These are phyloP conservation scores for Mucor lusitanicus DNA, from an alignment of 371 early-diverging fungal genomes.

Conservation along the genomic window DNA sequence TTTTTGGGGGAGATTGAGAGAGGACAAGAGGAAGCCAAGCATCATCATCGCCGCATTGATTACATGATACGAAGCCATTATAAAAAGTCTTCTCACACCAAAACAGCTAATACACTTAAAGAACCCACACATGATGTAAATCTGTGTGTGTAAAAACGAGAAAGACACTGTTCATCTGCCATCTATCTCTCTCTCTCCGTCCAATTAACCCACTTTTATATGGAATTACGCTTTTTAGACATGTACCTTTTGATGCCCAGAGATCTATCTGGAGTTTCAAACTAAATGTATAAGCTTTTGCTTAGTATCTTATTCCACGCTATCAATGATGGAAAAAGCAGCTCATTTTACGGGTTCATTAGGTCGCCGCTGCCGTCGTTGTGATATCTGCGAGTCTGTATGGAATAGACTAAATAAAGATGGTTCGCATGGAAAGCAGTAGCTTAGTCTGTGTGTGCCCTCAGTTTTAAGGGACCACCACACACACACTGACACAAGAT, in stretches of 20 bases:
- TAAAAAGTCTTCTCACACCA: not conserved
- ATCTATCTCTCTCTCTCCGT: not conserved
- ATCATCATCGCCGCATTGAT: not conserved
- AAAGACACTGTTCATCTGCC: not conserved
- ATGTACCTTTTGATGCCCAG: not conserved
- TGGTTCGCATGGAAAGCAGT: not conserved
- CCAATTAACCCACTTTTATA: not conserved
- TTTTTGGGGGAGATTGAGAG: not conserved
- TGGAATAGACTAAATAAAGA: not conserved
- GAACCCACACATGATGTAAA: not conserved
- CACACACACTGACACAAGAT: not conserved
- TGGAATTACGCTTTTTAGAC: not conserved
- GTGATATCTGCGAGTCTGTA: not conserved
- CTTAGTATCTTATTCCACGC: not conserved
- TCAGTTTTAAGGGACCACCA: not conserved
- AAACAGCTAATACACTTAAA: not conserved
- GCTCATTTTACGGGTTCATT: not conserved
- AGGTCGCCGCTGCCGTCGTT: not conserved
- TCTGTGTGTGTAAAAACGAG: not conserved
- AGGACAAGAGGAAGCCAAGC: not conserved
- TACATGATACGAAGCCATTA: not conserved
- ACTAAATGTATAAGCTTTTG: not conserved
- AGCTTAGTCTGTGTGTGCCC: not conserved
- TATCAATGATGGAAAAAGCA: not conserved
- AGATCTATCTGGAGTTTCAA: not conserved